Evolutionary conservation across 495 filamentous ascomycete genomes (phyloP).

Genomic region (Neurospora cerealis): DNA sequence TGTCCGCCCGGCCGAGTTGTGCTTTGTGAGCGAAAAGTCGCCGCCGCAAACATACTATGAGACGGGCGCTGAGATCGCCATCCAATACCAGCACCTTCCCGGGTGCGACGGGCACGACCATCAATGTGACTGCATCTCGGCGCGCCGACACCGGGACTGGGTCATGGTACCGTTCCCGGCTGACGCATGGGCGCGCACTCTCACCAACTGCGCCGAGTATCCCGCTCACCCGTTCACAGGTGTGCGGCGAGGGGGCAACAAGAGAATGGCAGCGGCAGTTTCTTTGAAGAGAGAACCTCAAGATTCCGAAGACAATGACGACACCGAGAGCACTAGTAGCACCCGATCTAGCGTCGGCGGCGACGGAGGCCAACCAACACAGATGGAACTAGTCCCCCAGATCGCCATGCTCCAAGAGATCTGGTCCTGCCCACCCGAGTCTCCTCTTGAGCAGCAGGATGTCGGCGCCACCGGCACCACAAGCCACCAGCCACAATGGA

Average conservation of each 20-base stretch:
- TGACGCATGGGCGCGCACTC: constrained; percentile 35
- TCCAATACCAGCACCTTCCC: constrained; percentile 27
- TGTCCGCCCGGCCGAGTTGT: constrained; percentile 37
- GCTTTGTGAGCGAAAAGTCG: constrained; percentile 16
- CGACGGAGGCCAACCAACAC: constrained; percentile 18
- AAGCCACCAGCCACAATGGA: constrained; percentile 21
- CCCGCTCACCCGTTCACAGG: constrained; percentile 23
- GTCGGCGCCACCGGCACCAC: neutral
- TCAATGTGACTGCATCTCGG: constrained; percentile 20
- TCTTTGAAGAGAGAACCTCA: constrained; percentile 1
- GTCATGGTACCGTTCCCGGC: constrained; percentile 41
- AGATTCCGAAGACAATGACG: constrained; percentile 4
- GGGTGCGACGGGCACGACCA: constrained; percentile 23
- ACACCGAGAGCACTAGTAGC: constrained; percentile 4
- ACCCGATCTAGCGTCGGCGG: constrained; percentile 1
- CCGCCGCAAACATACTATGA: constrained; percentile 22
- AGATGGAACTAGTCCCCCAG: constrained; percentile 34
- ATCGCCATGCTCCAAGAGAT: constrained; percentile 44
- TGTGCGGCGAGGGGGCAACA: constrained; percentile 1
- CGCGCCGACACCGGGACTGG: constrained; percentile 14
- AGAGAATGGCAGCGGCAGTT: neutral
- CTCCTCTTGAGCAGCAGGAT: constrained; percentile 2
- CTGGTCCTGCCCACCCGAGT: constrained; percentile 30
- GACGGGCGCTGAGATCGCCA: constrained; percentile 22
- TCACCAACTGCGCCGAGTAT: constrained; percentile 35